Evolutionary conservation across 2,329 filamentous ascomycete genomes (phyloP), one percentile per base, ranked within the genome.

Genomic region (Arthrobotrys sinensis): DNA sequence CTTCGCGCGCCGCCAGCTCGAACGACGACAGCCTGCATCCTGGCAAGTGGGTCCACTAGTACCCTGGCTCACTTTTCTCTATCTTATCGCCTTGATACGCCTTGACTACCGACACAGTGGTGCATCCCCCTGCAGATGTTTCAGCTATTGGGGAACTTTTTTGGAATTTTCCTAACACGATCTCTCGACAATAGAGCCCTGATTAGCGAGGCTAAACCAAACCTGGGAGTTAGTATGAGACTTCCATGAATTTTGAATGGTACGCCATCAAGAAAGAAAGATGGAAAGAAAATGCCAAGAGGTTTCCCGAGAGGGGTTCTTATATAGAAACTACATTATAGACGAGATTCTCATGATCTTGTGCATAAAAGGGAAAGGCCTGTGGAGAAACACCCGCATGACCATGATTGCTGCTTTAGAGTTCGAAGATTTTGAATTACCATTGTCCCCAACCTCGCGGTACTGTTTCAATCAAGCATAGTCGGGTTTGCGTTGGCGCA

Each of bases 41-140:
- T 62, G 43, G 38, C 11, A 70, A 43, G 67, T 70, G 67, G 67
- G 67, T 63, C 53, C 11, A 19, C 11, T 43, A 28, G 36, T 10
- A 50, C 16, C 55, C 53, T 62, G 24, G 66, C 43, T 50, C 40
- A 53, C 43, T 28, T 14, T 40, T 53, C 16, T 60, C 28, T 63
- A 48, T 63, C 67, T 70, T 70, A 70, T 70, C 67, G 55, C 38
- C 38, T 21, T 70, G 43, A 53, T 63, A 63, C 53, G 55, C 53
- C 67, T 48, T 63, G 53, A 62, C 53, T 70, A 62, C 60, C 67
- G 55, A 48, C 32, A 52, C 53, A 16, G 36, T 34, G 53, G 43
- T 53, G 24, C 60, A 36, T 38, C 14, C 68, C 68, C 68, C 68
- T 72, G 68, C 60, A 64, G 48, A 50, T 32, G 68, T 72, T 72